Evolutionary conservation across 2,329 filamentous ascomycete genomes (phyloP), one percentile per base, ranked within the genome.

Genomic region (Plectosphaerella plurivora): DNA sequence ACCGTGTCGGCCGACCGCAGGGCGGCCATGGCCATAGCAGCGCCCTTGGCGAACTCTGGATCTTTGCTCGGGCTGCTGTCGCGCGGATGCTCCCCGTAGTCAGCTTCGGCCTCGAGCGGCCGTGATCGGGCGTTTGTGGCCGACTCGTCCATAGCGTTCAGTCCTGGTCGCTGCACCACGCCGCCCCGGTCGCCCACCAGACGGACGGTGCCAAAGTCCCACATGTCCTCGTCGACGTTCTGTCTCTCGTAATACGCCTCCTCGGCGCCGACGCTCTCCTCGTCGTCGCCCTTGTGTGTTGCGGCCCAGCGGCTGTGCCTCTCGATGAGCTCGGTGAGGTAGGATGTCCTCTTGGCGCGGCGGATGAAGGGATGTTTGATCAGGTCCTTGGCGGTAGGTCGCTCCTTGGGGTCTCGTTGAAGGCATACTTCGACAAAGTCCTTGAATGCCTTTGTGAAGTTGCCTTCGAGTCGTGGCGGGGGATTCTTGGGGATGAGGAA

Each of bases 151-250:
- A 96, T 84, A 0, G 84, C 77, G 59, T 87, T 79, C 15, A 83
- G 73, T 3, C 86, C 86, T 0, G 78, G 77, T 46, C 83, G 73
- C 45, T 72, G 72, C 8, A 80, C 64, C 2, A 81, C 65, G 28
- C 78, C 79, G 55, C 85, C 84, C 25, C 83, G 79, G 51, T 86
- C 83, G 33, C 81, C 82, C n/a, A 87, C 85, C 6, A 95, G 86
- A 52, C 92, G 82, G 50, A 99, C 90, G 0, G 94, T 99, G 44
- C 94, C 94, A 74, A 99, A 99, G 68, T 99, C 94, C 94, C 94
- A 99, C 65, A 97, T 83, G 67, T 97, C 94, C 66, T 97, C 90
- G 56, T 87, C 79, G 8, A 82, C 74, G 16, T 72, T 73, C 57
- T 76, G 71, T 35, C 88, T 80, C 53, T 86, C 79, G 1, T 75